phyloP scores from a whole-genome alignment of 768 basidiomycete genomes.

The Suillus luteus region DNA sequence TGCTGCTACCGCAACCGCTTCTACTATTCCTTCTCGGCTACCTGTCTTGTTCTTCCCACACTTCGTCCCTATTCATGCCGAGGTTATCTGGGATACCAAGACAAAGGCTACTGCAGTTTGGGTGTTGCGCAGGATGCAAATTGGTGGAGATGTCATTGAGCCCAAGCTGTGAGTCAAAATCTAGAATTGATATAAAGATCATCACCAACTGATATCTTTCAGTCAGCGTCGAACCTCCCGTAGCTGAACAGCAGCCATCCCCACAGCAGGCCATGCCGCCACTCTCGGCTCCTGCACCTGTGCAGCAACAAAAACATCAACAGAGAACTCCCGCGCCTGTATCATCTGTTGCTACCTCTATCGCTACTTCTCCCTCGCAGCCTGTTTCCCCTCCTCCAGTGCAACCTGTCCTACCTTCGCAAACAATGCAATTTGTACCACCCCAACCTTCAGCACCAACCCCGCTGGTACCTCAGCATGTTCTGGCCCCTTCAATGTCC shows the following conservation, averaged over 20 bases:
- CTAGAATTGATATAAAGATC: not conserved
- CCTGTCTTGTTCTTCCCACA: conserved; percentile 77
- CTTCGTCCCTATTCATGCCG: conserved; percentile 93
- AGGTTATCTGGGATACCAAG: conserved; percentile 99
- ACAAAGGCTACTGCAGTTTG: conserved; percentile 42
- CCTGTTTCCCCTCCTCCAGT: not conserved
- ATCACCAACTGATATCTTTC: conserved; percentile 11
- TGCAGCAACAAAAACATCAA: conserved; percentile 24
- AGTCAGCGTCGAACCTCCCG: conserved; percentile 32
- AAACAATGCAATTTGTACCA: conserved; percentile 2
- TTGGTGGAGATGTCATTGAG: conserved; percentile 64
- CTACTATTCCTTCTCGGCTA: conserved; percentile 65
- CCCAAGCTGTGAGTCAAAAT: conserved; percentile 46
- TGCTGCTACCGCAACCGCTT: conserved; percentile 68
- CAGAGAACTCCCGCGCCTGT: not conserved
- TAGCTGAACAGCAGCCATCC: conserved; percentile 35
- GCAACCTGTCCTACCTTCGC: conserved; percentile 12
- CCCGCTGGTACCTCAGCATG: not conserved
- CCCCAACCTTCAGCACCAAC: conserved; percentile 2
- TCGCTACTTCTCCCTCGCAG: too few species aligned
- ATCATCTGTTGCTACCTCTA: too few species aligned
- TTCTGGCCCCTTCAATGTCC: not conserved
- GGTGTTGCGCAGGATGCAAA: conserved; percentile 18
- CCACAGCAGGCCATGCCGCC: conserved; percentile 43
- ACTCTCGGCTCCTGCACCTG: conserved; percentile 7